Evolutionary conservation across 257 asterid species (phyloP), one percentile per base, ranked within the genome.

Genomic region (Przewalskia tangutica): DNA sequence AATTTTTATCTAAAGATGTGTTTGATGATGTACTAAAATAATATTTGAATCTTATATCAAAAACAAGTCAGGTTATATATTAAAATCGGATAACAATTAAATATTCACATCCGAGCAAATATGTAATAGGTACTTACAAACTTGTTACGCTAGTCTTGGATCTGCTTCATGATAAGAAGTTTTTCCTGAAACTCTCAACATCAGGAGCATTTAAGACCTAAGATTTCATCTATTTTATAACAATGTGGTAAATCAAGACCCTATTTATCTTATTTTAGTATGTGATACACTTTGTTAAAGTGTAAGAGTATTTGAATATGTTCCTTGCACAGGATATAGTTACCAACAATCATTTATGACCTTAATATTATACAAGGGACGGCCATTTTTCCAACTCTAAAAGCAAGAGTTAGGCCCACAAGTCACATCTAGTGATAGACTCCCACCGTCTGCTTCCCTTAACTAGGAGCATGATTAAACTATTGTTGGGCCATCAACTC

Each of bases 401-500:
- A 73, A 12, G 79, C 2, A 73, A 18, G 3, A 13, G 7, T 48
- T 23, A 51, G 89, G 56, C 85, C 88, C 82, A 81, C 88, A n/a
- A 56, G 82, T 88, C 89, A 88, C 86, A 86, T 88, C 85, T 8
- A 50, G 46, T 88, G 87, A 88, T 70, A 81, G 90, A 88, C 90
- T 84, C 84, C 86, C 89, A 88, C 89, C 89, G 84, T 86, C 90
- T 81, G 66, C 84, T 68, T 34, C 82, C 62, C 73, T 23, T 63
- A 2, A 56, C 78, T 70, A 20, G 5, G 48, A 66, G 79, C 77
- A 55, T 82, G 87, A 85, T 62, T 40, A 85, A 77, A 84, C 86
- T 84, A 51, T 75, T 78, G 68, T 76, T 77, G 83, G 77, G 40
- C 82, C 82, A 85, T 65, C 85, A 51, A 18, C 34, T 40, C 83